These are phyloP conservation scores for Conticribra guillardii DNA, from an alignment of 108 stramenopile species.

Conservation along the genomic window DNA sequence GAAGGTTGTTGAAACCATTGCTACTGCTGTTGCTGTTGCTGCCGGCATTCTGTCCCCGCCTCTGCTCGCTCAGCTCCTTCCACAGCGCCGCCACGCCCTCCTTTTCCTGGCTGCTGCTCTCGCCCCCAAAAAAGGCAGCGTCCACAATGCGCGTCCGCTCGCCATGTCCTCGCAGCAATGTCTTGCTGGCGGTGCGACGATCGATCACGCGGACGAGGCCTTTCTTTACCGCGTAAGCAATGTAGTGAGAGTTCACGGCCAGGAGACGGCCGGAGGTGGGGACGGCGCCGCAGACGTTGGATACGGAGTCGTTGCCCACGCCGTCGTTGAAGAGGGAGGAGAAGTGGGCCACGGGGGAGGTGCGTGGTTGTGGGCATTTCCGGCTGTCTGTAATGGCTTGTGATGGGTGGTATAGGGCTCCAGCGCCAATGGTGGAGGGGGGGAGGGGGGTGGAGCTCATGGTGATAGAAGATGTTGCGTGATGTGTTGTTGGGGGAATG, in stretches of 20 bases:
- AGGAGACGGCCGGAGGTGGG: constrained; percentile 48
- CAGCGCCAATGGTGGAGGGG: constrained; percentile 15
- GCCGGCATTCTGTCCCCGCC: neutral
- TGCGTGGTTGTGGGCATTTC: constrained; percentile 29
- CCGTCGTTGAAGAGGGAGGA: constrained; percentile 37
- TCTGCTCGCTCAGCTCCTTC: constrained; percentile 4
- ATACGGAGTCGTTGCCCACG: constrained; percentile 25
- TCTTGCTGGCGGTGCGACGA: constrained; percentile 55
- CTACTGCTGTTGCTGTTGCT: constrained; percentile 47
- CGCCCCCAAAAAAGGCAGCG: constrained; percentile 40
- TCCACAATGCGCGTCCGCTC: constrained; percentile 28
- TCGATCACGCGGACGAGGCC: constrained; percentile 85
- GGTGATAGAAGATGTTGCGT: no score
- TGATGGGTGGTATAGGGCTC: constrained; percentile 17
- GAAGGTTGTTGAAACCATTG: constrained; percentile 42
- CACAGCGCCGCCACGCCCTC: constrained; percentile 14
- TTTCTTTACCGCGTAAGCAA: constrained; percentile 86
- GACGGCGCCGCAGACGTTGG: neutral
- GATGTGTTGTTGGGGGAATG: no score
- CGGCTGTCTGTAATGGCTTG: neutral
- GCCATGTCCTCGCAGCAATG: constrained; percentile 71
- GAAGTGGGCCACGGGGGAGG: constrained; percentile 49
- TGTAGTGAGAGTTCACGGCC: constrained; percentile 73
- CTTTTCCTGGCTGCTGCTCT: constrained; percentile 9
- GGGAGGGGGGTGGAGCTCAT: constrained; percentile 17